These are phyloP conservation scores for Gnaphalium uliginosum DNA, from an alignment of 129 eudicot genomes.

Conservation along the genomic window DNA sequence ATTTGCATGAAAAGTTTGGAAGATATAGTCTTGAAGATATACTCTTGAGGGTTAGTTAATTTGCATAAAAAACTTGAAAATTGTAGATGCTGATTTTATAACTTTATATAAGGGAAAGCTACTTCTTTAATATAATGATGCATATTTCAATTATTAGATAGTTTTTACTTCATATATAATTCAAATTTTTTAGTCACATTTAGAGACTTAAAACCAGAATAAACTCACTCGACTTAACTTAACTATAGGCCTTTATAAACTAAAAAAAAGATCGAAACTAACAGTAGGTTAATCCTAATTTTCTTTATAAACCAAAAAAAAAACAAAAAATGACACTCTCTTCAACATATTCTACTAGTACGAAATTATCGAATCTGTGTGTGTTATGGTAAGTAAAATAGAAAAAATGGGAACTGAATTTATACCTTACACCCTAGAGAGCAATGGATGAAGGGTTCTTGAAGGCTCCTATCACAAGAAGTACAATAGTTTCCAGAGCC, in stretches of 20 bases:
- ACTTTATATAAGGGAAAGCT: background rate
- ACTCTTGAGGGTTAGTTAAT: background rate
- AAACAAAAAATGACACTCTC: background rate
- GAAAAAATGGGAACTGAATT: slow-evolving; percentile 13
- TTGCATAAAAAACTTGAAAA: background rate
- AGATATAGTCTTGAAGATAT: too few relatives aligned
- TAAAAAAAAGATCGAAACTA: too few relatives aligned
- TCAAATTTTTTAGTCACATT: background rate
- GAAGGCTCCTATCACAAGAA: slow-evolving; percentile 94
- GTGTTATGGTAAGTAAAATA: background rate
- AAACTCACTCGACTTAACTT: too few relatives aligned
- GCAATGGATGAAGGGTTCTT: slow-evolving; percentile 94
- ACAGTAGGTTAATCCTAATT: too few relatives aligned
- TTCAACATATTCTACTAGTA: background rate
- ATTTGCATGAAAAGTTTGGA: background rate
- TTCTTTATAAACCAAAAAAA: background rate
- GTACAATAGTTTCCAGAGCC: slow-evolving; percentile 93
- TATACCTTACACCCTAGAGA: slow-evolving; percentile 99
- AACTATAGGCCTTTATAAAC: too few relatives aligned
- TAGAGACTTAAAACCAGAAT: too few relatives aligned
- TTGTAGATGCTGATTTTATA: background rate
- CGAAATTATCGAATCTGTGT: slow-evolving; percentile 11
- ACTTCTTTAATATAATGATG: background rate
- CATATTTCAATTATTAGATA: background rate
- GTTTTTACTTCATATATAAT: background rate